Percentiles rank a stretch among this genome's conserved stretches.
phyloP scores from a whole-genome alignment of 2,329 filamentous ascomycete species.

The Botrytis hyacinthi region DNA sequence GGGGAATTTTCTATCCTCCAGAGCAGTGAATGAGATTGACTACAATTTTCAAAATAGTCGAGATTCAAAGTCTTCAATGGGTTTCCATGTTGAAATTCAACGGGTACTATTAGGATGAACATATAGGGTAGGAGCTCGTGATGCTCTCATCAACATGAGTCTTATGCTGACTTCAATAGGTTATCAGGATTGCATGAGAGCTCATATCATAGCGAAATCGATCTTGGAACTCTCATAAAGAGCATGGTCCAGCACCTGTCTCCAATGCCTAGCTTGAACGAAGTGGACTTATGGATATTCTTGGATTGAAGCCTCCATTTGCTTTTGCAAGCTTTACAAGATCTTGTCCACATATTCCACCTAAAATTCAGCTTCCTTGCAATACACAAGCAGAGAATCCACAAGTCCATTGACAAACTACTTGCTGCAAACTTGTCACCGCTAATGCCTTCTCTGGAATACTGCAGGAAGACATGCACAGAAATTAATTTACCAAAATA shows the following conservation, averaged over 20 bases:
- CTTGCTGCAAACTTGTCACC: not conserved
- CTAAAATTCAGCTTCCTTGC: not conserved
- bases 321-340: not conserved
- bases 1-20: conserved; percentile 37
- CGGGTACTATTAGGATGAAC: rapidly evolving
- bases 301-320: not conserved
- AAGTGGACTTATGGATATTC: not conserved
- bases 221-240: not conserved
- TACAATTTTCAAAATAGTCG: conserved; percentile 31
- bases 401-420: not conserved
- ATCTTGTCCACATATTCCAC: not conserved
- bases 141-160: rapidly evolving
- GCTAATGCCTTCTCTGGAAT: rapidly evolving
- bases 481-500: rapidly evolving
- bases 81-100: not conserved
- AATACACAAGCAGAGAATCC: not conserved
- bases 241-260: rapidly evolving
- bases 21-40: conserved; percentile 39
- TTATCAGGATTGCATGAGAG: not conserved
- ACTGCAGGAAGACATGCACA: not conserved
- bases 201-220: not conserved
- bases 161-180: not conserved
- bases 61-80: rapidly evolving
- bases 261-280: rapidly evolving
- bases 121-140: not conserved